Evolutionary conservation across 495 filamentous ascomycete genomes (phyloP).

Genomic region (Penicillium steckii): DNA sequence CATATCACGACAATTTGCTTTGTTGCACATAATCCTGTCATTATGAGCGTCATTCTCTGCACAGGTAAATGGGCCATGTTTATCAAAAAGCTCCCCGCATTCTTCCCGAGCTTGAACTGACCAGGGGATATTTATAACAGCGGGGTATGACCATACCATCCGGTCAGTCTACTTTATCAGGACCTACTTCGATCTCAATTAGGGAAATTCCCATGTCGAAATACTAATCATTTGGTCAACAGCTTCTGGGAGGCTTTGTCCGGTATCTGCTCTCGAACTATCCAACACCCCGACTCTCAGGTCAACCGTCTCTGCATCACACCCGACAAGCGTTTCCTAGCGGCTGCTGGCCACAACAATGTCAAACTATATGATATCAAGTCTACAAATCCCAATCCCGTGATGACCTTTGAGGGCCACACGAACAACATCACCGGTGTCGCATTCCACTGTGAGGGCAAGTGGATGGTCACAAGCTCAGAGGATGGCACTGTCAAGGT

Average conservation of each 20-base stretch:
- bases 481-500: constrained; percentile 98
- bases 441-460: constrained; percentile 96
- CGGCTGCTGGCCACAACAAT: constrained; percentile 89
- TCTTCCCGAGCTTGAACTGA: constrained; percentile 25
- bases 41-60: constrained; percentile 85
- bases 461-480: constrained; percentile 99
- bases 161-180: constrained; percentile 56
- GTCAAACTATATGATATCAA: constrained; percentile 98
- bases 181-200: neutral
- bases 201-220: neutral
- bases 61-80: constrained; percentile 60
- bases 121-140: constrained; percentile 44
- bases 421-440: constrained; percentile 94
- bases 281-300: constrained; percentile 96
- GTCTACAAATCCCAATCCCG: constrained; percentile 87
- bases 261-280: constrained; percentile 95
- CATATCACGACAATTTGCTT: neutral
- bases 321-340: constrained; percentile 93
- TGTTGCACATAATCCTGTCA: constrained; percentile 2
- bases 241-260: constrained; percentile 99
- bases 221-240: constrained; percentile 3
- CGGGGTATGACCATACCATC: constrained; percentile 98
- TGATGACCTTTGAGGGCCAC: constrained; percentile 92
- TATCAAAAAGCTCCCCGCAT: constrained; percentile 20
- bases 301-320: constrained; percentile 98